Base-by-base conservation (phyloP, 2,329 filamentous ascomycete genomes). In the Leptodontidium sp. region DNA sequence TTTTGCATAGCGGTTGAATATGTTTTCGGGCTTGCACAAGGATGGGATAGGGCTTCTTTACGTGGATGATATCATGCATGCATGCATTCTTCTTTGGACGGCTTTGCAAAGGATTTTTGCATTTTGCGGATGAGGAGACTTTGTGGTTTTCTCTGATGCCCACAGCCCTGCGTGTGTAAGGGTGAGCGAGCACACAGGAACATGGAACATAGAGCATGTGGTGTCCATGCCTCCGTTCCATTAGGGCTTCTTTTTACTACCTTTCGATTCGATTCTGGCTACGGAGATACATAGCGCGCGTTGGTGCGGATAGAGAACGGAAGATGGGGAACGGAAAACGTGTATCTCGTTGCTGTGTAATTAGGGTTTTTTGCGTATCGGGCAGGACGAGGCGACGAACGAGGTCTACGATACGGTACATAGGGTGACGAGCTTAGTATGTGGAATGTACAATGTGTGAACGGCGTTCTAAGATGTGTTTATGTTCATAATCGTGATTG, bases 1-100 rank as follows among this genome's bases (percentile, higher is more conserved):
- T 61, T 66, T 57, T 61, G 55, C 64, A 66, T 61, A 66, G 64
- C 64, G 64, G 35, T 50, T 57, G 40, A 64, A 38, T 49, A 29
- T 65, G 35, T 59, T 61, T 49, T 32, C 24, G 26, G 24, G 38
- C 63, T 57, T 64, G 62, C 62, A 64, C 50, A 21, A 55, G 38
- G 24, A 32, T 29, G 35, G 62, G 62, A 52, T 26, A 21, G 21
- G 62, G 35, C 55, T 26, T 45, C 35, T 40, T 26, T 21, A 15
- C 55, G 24, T 45, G 21, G n/a, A 26, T 26, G n/a, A 35, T 59
- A 24, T 26, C 38, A 26, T 43, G n/a, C 24, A 6, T 32, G 50
- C 55, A 43, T 24, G 35, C n/a, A 32, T 32, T 32, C 29, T 59
- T 58, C 53, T 38, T 45, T 59, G 15, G n/a, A 9, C 35, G n/a